These are phyloP conservation scores for Zelopaecilomyces penicillatus DNA, from an alignment of 2,329 filamentous ascomycete species.

Conservation along the genomic window DNA sequence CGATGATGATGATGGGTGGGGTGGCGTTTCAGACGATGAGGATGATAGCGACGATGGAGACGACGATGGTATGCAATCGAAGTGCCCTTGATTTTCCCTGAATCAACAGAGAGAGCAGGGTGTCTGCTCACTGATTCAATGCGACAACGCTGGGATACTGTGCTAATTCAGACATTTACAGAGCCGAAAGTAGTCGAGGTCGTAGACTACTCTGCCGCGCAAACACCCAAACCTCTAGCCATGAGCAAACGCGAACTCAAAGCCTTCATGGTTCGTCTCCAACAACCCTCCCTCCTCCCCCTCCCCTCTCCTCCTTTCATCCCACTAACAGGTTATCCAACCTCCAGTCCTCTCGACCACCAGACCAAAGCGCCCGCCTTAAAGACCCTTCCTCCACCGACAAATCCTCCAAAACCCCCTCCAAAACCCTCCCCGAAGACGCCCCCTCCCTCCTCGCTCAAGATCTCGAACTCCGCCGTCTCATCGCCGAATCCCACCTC, in stretches of 20 bases:
- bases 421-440: constrained; percentile 42
- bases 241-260: constrained; percentile 65
- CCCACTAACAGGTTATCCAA: not conserved
- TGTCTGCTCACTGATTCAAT: too few species aligned
- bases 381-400: constrained; percentile 14
- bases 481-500: constrained; percentile 87
- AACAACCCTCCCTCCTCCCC: not conserved
- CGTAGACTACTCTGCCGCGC: constrained; percentile 47
- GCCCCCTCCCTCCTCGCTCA: constrained; percentile 70
- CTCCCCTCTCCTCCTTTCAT: not conserved
- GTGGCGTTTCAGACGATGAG: constrained; percentile 20
- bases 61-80: constrained; percentile 4
- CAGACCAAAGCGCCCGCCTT: constrained; percentile 23
- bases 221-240: constrained; percentile 27
- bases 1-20: constrained; percentile 19
- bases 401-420: constrained; percentile 17
- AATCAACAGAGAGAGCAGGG: too few species aligned
- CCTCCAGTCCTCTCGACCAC: constrained; percentile 40
- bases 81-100: too few species aligned
- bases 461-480: constrained; percentile 82
- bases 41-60: constrained; percentile 16
- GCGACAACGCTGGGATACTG: too few species aligned
- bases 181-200: constrained; percentile 42
- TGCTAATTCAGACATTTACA: constrained; percentile 4
- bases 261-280: constrained; percentile 59